These are phyloP conservation scores for Copromyces sp. DNA, from an alignment of 495 filamentous ascomycete species.

Conservation along the genomic window DNA sequence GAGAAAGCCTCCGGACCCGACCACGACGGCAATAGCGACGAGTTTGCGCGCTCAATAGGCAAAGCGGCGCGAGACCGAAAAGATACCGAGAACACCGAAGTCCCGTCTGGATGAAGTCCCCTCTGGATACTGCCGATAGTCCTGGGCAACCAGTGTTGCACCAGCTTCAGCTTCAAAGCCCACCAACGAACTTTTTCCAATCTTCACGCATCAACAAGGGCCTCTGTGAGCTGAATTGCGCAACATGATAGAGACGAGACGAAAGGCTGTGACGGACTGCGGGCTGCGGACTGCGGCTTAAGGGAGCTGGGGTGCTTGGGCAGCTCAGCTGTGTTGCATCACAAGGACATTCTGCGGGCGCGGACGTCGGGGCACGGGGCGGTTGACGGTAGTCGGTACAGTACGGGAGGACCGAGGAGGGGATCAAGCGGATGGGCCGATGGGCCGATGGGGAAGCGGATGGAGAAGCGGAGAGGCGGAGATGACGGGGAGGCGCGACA, in stretches of 20 bases:
- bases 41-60: not conserved
- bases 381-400: slow-evolving; percentile 2
- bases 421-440: not conserved
- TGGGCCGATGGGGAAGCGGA: not conserved
- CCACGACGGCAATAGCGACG: not conserved
- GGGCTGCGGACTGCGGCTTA: slow-evolving; percentile 3
- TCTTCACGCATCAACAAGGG: slow-evolving; percentile 24
- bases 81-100: not conserved
- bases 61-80: not conserved
- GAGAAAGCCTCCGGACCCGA: not conserved
- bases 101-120: not conserved
- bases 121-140: slow-evolving; percentile 5
- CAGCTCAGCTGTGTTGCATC: slow-evolving; percentile 13
- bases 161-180: slow-evolving; percentile 14
- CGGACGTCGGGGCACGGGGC: slow-evolving; percentile 1
- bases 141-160: slow-evolving; percentile 13
- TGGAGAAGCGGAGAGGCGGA: slow-evolving; percentile 4
- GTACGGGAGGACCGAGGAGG: not conserved
- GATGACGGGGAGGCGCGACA: not conserved
- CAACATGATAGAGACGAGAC: slow-evolving; percentile 20
- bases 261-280: slow-evolving; percentile 1
- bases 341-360: slow-evolving; percentile 21
- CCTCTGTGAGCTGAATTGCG: slow-evolving; percentile 13
- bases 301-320: slow-evolving; percentile 9
- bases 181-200: slow-evolving; percentile 10